Base-by-base conservation (phyloP, 2,329 filamentous ascomycete species). In the Xylariales sp. region DNA sequence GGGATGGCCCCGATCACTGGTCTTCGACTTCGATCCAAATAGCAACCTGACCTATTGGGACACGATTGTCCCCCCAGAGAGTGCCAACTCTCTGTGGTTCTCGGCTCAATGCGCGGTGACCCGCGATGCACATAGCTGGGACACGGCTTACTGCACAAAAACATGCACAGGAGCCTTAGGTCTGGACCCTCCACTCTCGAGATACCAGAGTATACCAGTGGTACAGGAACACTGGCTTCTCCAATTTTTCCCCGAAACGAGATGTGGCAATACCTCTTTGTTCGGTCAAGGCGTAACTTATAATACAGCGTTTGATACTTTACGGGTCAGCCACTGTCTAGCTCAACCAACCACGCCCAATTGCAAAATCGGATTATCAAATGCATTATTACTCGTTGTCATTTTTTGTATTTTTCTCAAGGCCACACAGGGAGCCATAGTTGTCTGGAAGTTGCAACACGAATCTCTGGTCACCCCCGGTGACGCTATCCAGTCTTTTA, bases 161-260 rank as follows among this genome's bases (percentile, higher is more conserved):
- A 57, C 54, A 46, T 57, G 54, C 23, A 45, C 32, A 16, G 54
- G 54, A 18, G 54, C 54, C 12, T 57, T 57, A 16, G 39, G 39
- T 34, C 32, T 34, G 32, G 32, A 5, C 32, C 32, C 32, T 8
- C 32, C 32, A 34, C 5, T 34, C 32, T 34, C 32, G 5, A 34
- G 32, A 34, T 8, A 43, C 41, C n/a, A 43, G 4, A 36, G 30
- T 57, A 23, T 46, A n/a, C 54, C 39, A 16, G 5, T 6, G 8
- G 8, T 57, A 46, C 39, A 46, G 34, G 28, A 57, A 18, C 54
- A 28, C 9, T 57, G 54, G 54, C 18, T 12, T 9, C 3, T 57
- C 4, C 8, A 14, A 3, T 57, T 57, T 18, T 45, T 46, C 41
- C 54, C 32, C 3, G 32, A 8, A 5, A 34, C 32, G 32, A 5